Percentiles rank a stretch among this genome's conserved stretches.
Evolutionary conservation across 2,329 filamentous ascomycete genomes (phyloP).

Genomic region (Epichloe uncinata): DNA sequence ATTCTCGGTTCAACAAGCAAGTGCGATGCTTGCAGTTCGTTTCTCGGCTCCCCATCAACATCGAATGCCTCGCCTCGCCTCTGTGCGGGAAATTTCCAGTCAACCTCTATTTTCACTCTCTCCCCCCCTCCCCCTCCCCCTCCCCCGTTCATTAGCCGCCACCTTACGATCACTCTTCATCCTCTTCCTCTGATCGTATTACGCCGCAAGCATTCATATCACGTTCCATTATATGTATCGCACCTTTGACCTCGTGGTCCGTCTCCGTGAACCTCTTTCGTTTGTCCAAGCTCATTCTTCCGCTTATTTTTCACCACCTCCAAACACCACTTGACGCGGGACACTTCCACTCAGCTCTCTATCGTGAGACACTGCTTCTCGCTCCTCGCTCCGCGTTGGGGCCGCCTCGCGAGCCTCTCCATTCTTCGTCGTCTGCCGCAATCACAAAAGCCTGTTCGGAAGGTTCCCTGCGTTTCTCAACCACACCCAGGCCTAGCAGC

Average conservation of each 20-base stretch:
- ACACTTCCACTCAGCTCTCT: background rate
- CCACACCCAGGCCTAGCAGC: conserved; percentile 11
- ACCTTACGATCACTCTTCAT: background rate
- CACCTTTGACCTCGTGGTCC: background rate
- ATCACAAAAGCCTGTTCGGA: background rate
- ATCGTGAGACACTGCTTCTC: background rate
- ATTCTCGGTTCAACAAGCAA: background rate
- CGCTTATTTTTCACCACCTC: background rate
- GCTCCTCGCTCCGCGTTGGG: background rate
- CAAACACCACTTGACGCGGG: background rate
- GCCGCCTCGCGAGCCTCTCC: background rate
- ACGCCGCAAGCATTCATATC: background rate
- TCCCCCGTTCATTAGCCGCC: background rate
- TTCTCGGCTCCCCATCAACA: background rate
- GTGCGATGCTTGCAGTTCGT: background rate
- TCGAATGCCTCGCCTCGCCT: too few species aligned
- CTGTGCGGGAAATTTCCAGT: too few species aligned
- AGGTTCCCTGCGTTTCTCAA: conserved; percentile 11
- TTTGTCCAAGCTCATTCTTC: background rate
- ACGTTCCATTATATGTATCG: background rate
- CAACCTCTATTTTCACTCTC: background rate
- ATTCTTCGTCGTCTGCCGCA: background rate
- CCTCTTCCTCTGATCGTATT: background rate
- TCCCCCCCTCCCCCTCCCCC: too few species aligned
- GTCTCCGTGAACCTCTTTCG: background rate